phyloP scores from a whole-genome alignment of 2,329 filamentous ascomycete genomes.

The Botrytis fabae region DNA sequence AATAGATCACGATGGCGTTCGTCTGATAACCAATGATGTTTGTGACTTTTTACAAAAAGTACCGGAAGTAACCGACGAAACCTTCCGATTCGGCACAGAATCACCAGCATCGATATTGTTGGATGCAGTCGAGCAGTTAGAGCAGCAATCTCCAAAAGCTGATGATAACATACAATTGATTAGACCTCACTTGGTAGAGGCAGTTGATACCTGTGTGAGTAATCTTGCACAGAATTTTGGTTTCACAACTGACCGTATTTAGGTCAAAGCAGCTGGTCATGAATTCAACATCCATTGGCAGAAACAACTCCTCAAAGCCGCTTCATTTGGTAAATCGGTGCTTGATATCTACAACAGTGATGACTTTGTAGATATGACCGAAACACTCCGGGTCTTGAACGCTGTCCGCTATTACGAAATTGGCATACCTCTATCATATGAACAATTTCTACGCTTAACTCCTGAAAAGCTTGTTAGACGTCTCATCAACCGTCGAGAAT shows the following conservation, averaged over 20 bases:
- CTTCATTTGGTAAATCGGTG: conserved; percentile 96
- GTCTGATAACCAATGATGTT: conserved; percentile 86
- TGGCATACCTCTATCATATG: conserved; percentile 85
- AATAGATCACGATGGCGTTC: conserved; percentile 75
- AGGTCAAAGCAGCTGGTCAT: conserved; percentile 81
- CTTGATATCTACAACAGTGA: conserved; percentile 97
- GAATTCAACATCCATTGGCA: conserved; percentile 92
- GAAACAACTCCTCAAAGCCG: conserved; percentile 92
- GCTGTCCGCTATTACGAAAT: conserved; percentile 90
- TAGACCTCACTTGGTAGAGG: conserved; percentile 80
- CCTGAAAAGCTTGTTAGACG: conserved; percentile 85
- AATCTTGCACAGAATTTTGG: not conserved
- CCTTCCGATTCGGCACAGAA: conserved; percentile 85
- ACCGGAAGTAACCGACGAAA: conserved; percentile 79
- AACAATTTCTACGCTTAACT: conserved; percentile 88
- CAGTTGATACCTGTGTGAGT: conserved; percentile 78
- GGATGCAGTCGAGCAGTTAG: conserved; percentile 87
- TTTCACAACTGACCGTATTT: conserved; percentile 26
- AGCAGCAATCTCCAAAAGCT: conserved; percentile 92
- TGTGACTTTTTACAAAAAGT: conserved; percentile 98
- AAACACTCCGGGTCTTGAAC: conserved; percentile 88
- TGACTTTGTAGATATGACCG: conserved; percentile 98
- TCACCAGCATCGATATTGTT: conserved; percentile 89
- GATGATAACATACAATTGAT: conserved; percentile 98
- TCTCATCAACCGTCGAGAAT: conserved; percentile 85